Conservation (phyloP, 1,284 basidiomycete genomes). For the Puccinia triticina region DNA sequence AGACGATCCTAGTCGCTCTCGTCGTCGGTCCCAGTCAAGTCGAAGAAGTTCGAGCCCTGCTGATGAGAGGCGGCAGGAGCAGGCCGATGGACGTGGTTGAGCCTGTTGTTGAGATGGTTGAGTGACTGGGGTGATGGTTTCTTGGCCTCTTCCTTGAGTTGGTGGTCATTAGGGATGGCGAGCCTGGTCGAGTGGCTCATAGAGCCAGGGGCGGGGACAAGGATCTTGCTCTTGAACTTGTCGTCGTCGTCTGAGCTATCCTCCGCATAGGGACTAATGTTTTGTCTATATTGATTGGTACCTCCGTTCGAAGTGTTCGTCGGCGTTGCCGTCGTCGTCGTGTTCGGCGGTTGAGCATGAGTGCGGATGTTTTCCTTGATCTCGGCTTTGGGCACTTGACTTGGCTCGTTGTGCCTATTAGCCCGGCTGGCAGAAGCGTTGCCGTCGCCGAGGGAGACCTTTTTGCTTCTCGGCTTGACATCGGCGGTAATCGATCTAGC, state of each 20-base stretch:
- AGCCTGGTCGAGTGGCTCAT: not conserved
- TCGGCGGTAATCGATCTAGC: not conserved
- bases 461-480: not conserved
- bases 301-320: not conserved
- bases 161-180: not conserved
- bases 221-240: not conserved
- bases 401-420: not conserved
- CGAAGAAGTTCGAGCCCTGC: not conserved
- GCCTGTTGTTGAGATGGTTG: not conserved
- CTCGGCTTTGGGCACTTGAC: not conserved
- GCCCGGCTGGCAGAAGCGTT: not conserved
- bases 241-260: slow-evolving; percentile 6
- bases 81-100: not conserved
- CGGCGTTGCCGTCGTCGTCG: not conserved
- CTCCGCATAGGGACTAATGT: not conserved
- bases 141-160: not conserved
- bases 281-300: not conserved
- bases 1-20: not conserved
- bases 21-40: not conserved
- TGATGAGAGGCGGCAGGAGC: not conserved
- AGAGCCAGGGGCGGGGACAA: not conserved
- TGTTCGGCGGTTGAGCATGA: not conserved
- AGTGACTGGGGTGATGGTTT: not conserved
- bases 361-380: not conserved
- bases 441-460: not conserved